Evolutionary conservation across 371 early-diverging fungal species (phyloP), one percentile per base, ranked within the genome.

Genomic region (Massospora cicadina): DNA sequence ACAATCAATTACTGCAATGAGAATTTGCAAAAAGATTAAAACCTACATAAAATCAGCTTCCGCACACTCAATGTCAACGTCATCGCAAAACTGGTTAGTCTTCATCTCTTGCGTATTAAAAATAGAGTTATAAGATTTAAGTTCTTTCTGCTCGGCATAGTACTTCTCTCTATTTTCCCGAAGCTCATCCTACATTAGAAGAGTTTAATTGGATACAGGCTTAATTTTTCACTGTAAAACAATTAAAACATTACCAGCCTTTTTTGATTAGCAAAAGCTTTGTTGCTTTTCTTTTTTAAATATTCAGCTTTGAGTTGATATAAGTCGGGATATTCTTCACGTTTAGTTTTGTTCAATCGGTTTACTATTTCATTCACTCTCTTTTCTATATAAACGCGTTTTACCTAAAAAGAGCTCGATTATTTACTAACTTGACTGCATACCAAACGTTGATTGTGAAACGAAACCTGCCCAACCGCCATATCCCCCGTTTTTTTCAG

Each of bases 381-480:
- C 67, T 79, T 80, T 30, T 83, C 80, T 0, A 95, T 86, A 72
- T 82, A 76, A 7, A 94, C 82, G 27, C 89, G 83, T 69, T 88
- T 87, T 26, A 91, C 83, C 74, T 75, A 68, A 30, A 33, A 55
- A 5, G 12, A 33, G 26, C 17, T 5, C 43, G 17, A 17, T 17
- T 43, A 43, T 43, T 7, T 23, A 28, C 21, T 7, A 28, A 60
- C 60, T 17, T 60, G 24, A 25, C 24, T 58, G 60, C 10, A 25
- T 69, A 83, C 89, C 53, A 81, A 71, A 63, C 81, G 84, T 26
- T 76, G 77, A 66, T 89, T 88, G 69, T 85, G 86, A 71, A 95
- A 97, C 27, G 89, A 81, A 32, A 95, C 98, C 68, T 93, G 93
- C 7, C 98, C 98, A 0, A 88, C 86, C 33, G 88, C 95, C 96